Evolutionary conservation across 2,329 filamentous ascomycete genomes (phyloP).

Genomic region (Aspergillus arachidicola): DNA sequence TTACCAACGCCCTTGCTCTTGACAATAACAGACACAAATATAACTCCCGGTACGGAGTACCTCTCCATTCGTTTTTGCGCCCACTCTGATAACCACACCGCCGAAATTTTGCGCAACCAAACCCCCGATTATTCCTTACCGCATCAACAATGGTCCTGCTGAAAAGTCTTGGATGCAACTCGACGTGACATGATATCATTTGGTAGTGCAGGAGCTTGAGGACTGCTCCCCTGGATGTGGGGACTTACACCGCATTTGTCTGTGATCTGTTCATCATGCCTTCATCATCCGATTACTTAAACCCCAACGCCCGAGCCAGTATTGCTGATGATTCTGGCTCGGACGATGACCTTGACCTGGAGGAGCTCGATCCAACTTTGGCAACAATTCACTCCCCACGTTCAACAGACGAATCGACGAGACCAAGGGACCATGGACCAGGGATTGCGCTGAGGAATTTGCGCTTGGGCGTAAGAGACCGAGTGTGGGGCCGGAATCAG

Average conservation of each 20-base stretch:
- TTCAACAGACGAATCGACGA: slow-evolving; percentile 32
- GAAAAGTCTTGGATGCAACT: slow-evolving; percentile 19
- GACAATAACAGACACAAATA: not conserved
- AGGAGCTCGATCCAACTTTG: slow-evolving; percentile 48
- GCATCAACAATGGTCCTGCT: slow-evolving; percentile 22
- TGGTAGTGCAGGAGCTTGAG: slow-evolving; percentile 20
- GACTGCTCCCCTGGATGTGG: slow-evolving; percentile 22
- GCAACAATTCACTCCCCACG: slow-evolving; percentile 25
- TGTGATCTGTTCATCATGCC: slow-evolving; percentile 32
- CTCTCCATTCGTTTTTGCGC: not conserved
- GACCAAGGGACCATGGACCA: slow-evolving; percentile 36
- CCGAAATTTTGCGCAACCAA: slow-evolving; percentile 1
- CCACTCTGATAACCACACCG: not conserved
- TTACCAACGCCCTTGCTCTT: slow-evolving; percentile 4
- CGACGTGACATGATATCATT: slow-evolving; percentile 29
- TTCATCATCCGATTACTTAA: slow-evolving; percentile 40
- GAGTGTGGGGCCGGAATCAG: slow-evolving; percentile 40
- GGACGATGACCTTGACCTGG: slow-evolving; percentile 49
- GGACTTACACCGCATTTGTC: slow-evolving; percentile 5
- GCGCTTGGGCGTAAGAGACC: slow-evolving; percentile 51
- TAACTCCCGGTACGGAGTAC: not conserved
- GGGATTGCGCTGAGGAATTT: slow-evolving; percentile 53
- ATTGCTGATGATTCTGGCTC: slow-evolving; percentile 40
- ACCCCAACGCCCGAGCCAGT: slow-evolving; percentile 34
- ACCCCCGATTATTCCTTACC: not conserved